These are phyloP conservation scores for Didymella pinodella DNA, from an alignment of 2,329 filamentous ascomycete species.

Conservation along the genomic window DNA sequence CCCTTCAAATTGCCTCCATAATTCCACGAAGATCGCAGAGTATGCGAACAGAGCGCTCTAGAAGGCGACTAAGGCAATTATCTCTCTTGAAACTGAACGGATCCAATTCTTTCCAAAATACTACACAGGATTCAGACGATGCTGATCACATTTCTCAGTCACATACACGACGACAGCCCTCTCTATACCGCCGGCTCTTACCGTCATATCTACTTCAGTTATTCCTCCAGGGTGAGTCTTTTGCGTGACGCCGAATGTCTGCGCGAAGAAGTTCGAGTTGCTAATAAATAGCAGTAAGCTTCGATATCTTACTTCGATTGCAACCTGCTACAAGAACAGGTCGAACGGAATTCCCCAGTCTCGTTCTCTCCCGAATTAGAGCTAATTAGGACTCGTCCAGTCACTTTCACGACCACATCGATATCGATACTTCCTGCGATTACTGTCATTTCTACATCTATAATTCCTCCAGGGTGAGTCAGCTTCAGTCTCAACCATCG, in stretches of 20 bases:
- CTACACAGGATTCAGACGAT: background rate
- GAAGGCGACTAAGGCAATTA: no score
- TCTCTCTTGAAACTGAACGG: no score
- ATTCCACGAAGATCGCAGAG: no score
- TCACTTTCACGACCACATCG: background rate
- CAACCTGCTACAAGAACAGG: no score
- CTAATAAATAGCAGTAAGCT: background rate
- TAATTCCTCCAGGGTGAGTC: background rate
- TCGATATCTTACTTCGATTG: background rate
- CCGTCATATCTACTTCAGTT: background rate
- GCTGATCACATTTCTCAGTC: background rate
- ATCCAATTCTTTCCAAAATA: no score
- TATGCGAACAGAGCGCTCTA: no score
- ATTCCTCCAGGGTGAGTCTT: background rate
- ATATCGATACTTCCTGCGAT: background rate
- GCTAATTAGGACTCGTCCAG: background rate
- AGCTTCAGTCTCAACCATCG: background rate
- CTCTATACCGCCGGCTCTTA: background rate
- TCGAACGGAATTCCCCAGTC: no score
- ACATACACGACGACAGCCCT: background rate
- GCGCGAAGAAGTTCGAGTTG: no score
- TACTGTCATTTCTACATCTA: background rate
- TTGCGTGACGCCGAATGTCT: background rate
- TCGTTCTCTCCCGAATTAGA: no score
- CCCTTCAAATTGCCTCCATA: background rate